These are phyloP conservation scores for Gossypium raimondii DNA, from an alignment of 345 rosid species.

Conservation along the genomic window DNA sequence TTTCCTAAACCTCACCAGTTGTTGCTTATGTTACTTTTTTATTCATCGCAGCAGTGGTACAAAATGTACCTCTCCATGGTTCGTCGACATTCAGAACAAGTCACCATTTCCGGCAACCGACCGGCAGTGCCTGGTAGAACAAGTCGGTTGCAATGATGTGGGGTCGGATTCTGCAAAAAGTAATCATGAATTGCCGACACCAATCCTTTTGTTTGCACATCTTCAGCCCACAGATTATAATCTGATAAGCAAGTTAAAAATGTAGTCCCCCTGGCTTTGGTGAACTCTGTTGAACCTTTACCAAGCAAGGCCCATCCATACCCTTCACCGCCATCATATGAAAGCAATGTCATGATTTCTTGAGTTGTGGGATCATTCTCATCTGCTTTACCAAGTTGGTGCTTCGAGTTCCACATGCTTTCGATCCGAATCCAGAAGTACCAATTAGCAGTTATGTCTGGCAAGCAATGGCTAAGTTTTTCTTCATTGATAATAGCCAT, in stretches of 20 bases:
- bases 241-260: constrained; percentile 34
- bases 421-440: constrained; percentile 46
- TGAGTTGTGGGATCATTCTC: constrained; percentile 50
- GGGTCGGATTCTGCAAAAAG: constrained; percentile 36
- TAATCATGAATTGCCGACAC: constrained; percentile 42
- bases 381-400: constrained; percentile 23
- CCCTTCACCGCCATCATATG: constrained; percentile 47
- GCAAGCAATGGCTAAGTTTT: constrained; percentile 38
- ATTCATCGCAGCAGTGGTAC: constrained; percentile 56
- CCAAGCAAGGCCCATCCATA: constrained; percentile 61
- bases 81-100: constrained; percentile 54
- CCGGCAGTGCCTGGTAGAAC: constrained; percentile 50
- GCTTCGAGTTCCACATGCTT: constrained; percentile 50
- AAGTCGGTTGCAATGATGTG: constrained; percentile 55
- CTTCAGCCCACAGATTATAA: constrained; percentile 34
- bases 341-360: constrained; percentile 50
- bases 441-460: constrained; percentile 42
- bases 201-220: constrained; percentile 34
- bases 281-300: constrained; percentile 41
- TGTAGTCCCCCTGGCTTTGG: constrained; percentile 40
- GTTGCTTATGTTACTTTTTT: not conserved
- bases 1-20: too few species aligned
- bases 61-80: constrained; percentile 55
- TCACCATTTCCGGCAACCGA: constrained; percentile 44
- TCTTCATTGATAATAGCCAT: constrained; percentile 29